Evolutionary conservation across 441 rosid species (phyloP), one percentile per base, ranked within the genome.

Genomic region (Corymbia citriodora): DNA sequence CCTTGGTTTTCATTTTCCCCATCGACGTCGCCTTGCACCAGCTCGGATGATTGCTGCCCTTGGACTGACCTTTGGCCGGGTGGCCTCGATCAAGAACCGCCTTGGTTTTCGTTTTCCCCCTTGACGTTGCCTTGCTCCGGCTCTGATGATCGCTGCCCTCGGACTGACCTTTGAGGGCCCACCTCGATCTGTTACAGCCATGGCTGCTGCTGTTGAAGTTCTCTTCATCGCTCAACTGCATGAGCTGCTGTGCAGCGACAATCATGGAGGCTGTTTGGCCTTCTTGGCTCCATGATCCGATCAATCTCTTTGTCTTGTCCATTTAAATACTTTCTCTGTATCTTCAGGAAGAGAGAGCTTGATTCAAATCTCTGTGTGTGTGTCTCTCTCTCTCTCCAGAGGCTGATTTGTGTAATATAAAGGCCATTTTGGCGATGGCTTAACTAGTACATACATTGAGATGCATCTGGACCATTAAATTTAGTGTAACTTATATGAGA

Each of bases 221-320:
- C 88, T 87, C 88, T 57, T 87, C 88, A 33, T 87, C 88, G 65
- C 88, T 87, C 63, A 87, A 57, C 88, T 55, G 88, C 88, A 87
- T 87, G 45, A 87, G n/a, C 65, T 87, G 88, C 36, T 31, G 88
- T 50, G 88, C 88, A 10, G 65, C 88, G n/a, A 25, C 12, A 36
- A 40, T 57, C 65, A 4, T 65, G 1, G 88, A 87, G 68, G 33
- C 48, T 54, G 57, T 45, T n/a, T 27, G 85, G 85, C 18, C 52
- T 45, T 79, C 52, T 45, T 48, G 85, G n/a, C 85, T 79, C 53
- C 53, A 48, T 3, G 4, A 79, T 79, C 52, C 52, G n/a, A 45
- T 23, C 53, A 45, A 45, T 8, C 85, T 79, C 52, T 23, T 52
- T 11, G n/a, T 27, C 85, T 79, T 14, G 18, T 23, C 85, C 85